A percentile compares a stretch with the other conserved stretches of the same genome.
These are phyloP conservation scores for Tetragonia tetragonoides DNA, from an alignment of 148 eudicot species.

Conservation along the genomic window DNA sequence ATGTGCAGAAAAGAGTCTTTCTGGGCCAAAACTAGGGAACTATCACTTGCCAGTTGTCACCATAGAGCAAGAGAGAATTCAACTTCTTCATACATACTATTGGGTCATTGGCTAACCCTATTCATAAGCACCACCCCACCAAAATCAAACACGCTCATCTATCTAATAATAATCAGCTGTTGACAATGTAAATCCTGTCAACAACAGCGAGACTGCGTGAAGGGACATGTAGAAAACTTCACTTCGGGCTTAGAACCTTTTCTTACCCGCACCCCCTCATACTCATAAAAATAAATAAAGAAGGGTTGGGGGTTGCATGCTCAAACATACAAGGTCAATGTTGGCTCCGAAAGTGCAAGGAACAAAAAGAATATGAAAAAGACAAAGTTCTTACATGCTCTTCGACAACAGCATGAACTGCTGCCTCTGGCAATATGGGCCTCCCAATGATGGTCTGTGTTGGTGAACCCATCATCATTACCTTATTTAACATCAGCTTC, in stretches of 20 bases:
- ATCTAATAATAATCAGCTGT: background rate
- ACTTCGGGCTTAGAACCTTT: background rate
- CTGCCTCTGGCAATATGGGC: constrained; percentile 79
- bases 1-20: too few species aligned
- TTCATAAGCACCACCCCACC: too few species aligned
- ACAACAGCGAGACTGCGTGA: too few species aligned
- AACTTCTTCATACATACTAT: background rate
- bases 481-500: constrained; percentile 80
- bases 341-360: background rate
- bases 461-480: constrained; percentile 77
- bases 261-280: background rate
- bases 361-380: background rate
- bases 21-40: too few species aligned
- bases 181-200: background rate
- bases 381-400: constrained; percentile 68
- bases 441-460: constrained; percentile 90
- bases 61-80: background rate
- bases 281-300: background rate
- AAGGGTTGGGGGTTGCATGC: background rate
- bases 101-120: too few species aligned
- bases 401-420: constrained; percentile 93
- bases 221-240: background rate
- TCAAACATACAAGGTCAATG: constrained; percentile 4
- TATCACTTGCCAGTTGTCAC: too few species aligned
- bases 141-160: background rate